Evolutionary conservation across 768 basidiomycete genomes (phyloP).

Genomic region (Phlegmacium glaucopus): DNA sequence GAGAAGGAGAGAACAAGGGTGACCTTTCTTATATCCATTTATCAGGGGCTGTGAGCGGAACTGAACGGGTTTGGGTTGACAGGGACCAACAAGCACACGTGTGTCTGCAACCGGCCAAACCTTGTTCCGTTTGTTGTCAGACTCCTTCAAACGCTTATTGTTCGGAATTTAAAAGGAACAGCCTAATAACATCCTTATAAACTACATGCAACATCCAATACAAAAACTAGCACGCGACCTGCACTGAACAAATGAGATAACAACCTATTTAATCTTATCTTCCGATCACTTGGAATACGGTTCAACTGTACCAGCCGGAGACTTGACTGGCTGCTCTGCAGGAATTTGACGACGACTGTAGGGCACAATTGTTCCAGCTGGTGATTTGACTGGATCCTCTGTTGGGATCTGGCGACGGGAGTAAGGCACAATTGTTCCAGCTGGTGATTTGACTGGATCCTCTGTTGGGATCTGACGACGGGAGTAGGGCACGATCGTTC

Average conservation of each 20-base stretch:
- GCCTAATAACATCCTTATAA: too few species aligned
- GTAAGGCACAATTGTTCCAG: conserved; percentile 26
- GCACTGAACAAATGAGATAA: too few species aligned
- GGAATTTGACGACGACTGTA: conserved; percentile 28
- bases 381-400: conserved; percentile 23
- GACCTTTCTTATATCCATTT: not conserved
- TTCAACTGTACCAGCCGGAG: conserved; percentile 30
- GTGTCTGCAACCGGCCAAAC: too few species aligned
- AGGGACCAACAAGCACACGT: too few species aligned
- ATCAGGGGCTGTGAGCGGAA: not conserved
- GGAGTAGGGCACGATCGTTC: conserved; percentile 22
- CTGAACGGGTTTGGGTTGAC: too few species aligned
- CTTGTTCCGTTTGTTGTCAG: too few species aligned
- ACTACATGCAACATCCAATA: too few species aligned
- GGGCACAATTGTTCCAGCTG: conserved; percentile 22
- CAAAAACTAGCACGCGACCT: too few species aligned
- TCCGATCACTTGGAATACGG: conserved; percentile 11
- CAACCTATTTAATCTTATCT: not conserved
- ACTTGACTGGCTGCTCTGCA: conserved; percentile 30
- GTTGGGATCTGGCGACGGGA: conserved; percentile 22
- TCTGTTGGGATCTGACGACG: conserved; percentile 25
- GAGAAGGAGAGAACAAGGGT: conserved; percentile 3
- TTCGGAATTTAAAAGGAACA: too few species aligned
- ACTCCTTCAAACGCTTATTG: too few species aligned
- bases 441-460: conserved; percentile 28